These are phyloP conservation scores for Phlebiopsis gigantea DNA, from an alignment of 768 basidiomycete genomes.

Conservation along the genomic window DNA sequence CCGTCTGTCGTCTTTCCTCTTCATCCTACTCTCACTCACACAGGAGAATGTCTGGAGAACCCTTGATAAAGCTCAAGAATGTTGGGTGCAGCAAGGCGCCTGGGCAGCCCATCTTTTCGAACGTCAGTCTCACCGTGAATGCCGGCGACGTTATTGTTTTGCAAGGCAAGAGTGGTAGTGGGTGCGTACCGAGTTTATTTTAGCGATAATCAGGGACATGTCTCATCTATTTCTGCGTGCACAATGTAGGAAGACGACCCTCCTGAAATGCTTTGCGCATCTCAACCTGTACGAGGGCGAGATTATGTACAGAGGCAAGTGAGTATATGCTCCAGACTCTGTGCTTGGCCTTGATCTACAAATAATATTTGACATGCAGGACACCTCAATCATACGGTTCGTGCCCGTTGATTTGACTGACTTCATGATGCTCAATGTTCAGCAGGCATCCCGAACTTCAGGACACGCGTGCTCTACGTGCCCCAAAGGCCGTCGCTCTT, in stretches of 20 bases:
- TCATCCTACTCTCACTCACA: background rate
- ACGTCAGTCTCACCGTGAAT: constrained; percentile 55
- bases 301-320: constrained; percentile 65
- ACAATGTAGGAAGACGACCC: constrained; percentile 60
- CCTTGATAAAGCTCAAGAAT: constrained; percentile 48
- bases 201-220: background rate
- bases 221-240: background rate
- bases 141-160: constrained; percentile 73
- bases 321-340: constrained; percentile 21
- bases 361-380: constrained; percentile 28
- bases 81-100: constrained; percentile 44
- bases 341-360: background rate
- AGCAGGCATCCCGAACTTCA: constrained; percentile 69
- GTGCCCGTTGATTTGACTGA: background rate
- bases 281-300: constrained; percentile 66
- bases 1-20: background rate
- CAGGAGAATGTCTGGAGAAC: background rate
- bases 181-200: constrained; percentile 31
- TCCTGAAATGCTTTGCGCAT: constrained; percentile 83
- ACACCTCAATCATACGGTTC: constrained; percentile 45
- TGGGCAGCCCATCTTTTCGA: constrained; percentile 49
- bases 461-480: constrained; percentile 78
- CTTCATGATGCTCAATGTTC: background rate
- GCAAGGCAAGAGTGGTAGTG: constrained; percentile 77
- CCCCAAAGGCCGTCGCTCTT: constrained; percentile 88